Evolutionary conservation across 371 early-diverging fungal species (phyloP), one percentile per base, ranked within the genome.

Genomic region (Mortierella sp.): DNA sequence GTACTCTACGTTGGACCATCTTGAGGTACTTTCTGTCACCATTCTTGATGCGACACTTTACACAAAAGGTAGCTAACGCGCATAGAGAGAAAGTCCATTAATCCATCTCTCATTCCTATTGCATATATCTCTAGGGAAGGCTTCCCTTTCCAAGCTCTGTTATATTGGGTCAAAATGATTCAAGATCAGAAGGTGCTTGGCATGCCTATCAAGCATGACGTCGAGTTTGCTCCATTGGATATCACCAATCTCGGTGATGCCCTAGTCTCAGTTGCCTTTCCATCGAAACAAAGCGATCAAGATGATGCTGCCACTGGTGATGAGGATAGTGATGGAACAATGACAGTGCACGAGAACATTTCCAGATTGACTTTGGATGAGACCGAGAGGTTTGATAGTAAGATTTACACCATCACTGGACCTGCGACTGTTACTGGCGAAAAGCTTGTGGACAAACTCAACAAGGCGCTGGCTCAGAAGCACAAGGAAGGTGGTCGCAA

Each of bases 161-260:
- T 74, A 49, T 71, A 74, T 49, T 79, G 70, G 79, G 49, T 68
- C 40, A 54, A 62, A 1, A 79, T 79, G 79, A 64, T 74, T 20
- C 65, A 64, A 11, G 32, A 70, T n/a, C 47, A 60, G 39, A 68
- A 68, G 1, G 39, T 54, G 10, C 49, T 79, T 18, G 79, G 74
- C 40, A 79, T 79, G 79, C 51, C 79, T 12, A 74, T 79, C 51
- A 59, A 49, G 11, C 64, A 5, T 0, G 68, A 79, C 14, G 40
- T 59, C 14, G 58, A 62, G 28, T 79, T 70, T 61, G 35, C 75
- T 0, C 79, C 79, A 1, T 26, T 73, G 58, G 71, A 79, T 40
- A 67, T 79, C 55, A 51, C 3, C 2, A 70, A 78, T 45, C 74
- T 79, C 9, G 68, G 71, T 28, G 64, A 70, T 18, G 71, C 79